Evolutionary conservation across 2,329 filamentous ascomycete species (phyloP), one percentile per base, ranked within the genome.

Genomic region (Fusarium anthophilum): DNA sequence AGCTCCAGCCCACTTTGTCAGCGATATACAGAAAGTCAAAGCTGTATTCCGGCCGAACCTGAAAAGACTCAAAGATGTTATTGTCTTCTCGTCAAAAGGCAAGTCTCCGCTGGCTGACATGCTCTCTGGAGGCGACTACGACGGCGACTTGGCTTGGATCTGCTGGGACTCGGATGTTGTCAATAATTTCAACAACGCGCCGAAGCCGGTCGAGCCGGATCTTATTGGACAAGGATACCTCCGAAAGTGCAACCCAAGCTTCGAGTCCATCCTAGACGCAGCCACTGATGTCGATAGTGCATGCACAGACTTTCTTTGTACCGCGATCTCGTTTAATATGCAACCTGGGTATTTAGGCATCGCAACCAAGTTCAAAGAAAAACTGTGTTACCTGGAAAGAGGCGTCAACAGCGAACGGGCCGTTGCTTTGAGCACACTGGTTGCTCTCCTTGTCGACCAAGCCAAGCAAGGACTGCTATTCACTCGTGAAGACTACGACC

Each of bases 121-220:
- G 76, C 84, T 96, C 0, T 94, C 93, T 3, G 94, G 94, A 1
- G 94, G 94, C 1, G 94, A 96, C 77, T 96, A 95, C 70, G 93
- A 96, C 73, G 94, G 94, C 0, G 94, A 96, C 70, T 87, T 84
- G n/a, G 89, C 93, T 9, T 95, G 93, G 92, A 82, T 94, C 0
- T 94, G 92, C 76, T 96, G 92, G 92, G 92, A 95, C 35, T 83
- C 85, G 0, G 81, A 83, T 0, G 86, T 96, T 7, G 92, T 94
- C 0, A 75, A 84, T 10, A 90, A 90, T n/a, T 96, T 96, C 74
- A 73, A 77, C 9, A 94, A 93, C 66, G 89, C 90, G 0, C n/a
- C 77, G 1, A 72, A 77, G 4, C 78, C 78, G 6, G 6, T 58
- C 1, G 63, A 74, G 14, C 82, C 82, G 0, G 85, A 89, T 59